Percentiles rank a stretch among this genome's conserved stretches.
Evolutionary conservation across 2,329 filamentous ascomycete species (phyloP).

Genomic region (Penicillium polonicum): DNA sequence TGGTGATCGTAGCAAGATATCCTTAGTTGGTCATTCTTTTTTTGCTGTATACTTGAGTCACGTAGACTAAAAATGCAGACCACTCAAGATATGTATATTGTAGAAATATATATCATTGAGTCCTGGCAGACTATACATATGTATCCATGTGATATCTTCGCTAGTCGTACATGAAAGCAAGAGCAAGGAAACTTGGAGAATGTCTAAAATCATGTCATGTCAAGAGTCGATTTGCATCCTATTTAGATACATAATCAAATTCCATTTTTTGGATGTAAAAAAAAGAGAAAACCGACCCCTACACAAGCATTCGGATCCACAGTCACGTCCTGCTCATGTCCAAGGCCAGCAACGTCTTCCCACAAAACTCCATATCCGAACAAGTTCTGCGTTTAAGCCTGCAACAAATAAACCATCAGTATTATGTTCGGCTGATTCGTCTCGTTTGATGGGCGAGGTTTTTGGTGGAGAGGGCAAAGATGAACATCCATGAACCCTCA

Average conservation of each 20-base stretch:
- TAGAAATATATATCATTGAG: neutral
- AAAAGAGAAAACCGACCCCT: conserved; percentile 34
- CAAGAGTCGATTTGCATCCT: conserved; percentile 41
- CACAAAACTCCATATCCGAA: conserved; percentile 38
- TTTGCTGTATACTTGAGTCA: neutral
- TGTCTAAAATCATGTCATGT: conserved; percentile 36
- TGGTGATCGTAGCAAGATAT: neutral
- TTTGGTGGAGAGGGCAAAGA: neutral
- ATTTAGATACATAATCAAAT: conserved; percentile 43
- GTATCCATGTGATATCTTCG: neutral
- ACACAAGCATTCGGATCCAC: conserved; percentile 34
- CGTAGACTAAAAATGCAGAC: neutral
- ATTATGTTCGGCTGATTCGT: neutral
- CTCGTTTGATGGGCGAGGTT: neutral
- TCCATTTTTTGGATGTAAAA: conserved; percentile 35
- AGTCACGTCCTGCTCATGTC: conserved; percentile 30
- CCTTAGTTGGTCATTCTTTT: neutral
- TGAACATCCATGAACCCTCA: neutral
- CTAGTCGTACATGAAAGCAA: neutral
- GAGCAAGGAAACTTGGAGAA: conserved; percentile 9
- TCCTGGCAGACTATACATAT: neutral
- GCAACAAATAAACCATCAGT: conserved; percentile 10
- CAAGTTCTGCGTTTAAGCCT: conserved; percentile 36
- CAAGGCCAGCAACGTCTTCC: conserved; percentile 35
- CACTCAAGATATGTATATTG: neutral